Evolutionary conservation across 2,329 filamentous ascomycete species (phyloP), one percentile per base, ranked within the genome.

Genomic region (Dendryphion nanum): DNA sequence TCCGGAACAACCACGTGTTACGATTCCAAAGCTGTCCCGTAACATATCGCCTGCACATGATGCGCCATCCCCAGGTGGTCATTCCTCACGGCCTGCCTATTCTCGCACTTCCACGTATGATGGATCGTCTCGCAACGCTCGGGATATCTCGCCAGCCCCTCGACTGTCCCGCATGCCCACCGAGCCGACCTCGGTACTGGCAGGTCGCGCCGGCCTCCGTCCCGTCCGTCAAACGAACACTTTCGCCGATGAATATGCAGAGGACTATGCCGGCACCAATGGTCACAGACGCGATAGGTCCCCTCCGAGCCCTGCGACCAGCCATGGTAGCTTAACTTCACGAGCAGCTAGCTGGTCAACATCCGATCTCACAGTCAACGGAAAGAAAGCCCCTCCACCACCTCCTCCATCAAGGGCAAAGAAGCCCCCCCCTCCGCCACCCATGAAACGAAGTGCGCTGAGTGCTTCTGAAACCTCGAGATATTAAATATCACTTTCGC

Each of bases 381-480:
- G 55, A 38, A 76, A 76, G 60, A 81, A 78, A 62, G 74, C 73
- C 30, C 59, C 62, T 28, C 62, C 62, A 15, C 77, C 79, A 32
- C 81, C 82, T 15, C 81, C 82, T 18, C 82, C 81, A 17, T 76
- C 75, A 16, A 69, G 81, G 55, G 67, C 77, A 23, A 85, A 83
- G 72, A 85, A 85, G 63, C 79, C 81, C 10, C 76, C 78, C 16
- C 79, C 81, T 42, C 79, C 79, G 24, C 81, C 79, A 16, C 81
- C 82, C 16, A 75, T 81, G 67, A 84, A 84, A 71, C 69, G 79
- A 48, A 74, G 68, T 61, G 69, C 68, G 44, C 58, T 74, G 53
- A 74, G 70, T 51, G 53, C 59, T 40, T 59, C 57, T 35, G 59
- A 62, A 47, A 46, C 62, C 33, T 56, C 60, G 38, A 57, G 59